Conservation (phyloP, 2,329 filamentous ascomycete genomes). For the Fusarium agapanthi region DNA sequence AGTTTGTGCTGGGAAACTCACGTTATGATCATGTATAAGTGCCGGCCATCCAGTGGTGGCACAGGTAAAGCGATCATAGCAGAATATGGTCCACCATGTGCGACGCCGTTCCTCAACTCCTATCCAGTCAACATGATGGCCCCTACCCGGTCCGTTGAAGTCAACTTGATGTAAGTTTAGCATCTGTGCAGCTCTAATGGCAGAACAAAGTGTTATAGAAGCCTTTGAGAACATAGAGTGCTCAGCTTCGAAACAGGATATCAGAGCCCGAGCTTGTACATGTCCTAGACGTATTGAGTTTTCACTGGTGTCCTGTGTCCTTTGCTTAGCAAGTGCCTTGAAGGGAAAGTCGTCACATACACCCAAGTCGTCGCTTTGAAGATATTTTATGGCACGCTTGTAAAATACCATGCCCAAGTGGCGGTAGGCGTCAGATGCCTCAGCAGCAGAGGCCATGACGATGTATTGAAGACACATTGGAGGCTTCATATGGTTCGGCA, state of each 20-base stretch:
- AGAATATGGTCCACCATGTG: slow-evolving; percentile 24
- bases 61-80: slow-evolving; percentile 15
- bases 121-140: neutral
- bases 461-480: slow-evolving; percentile 23
- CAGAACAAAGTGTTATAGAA: slow-evolving; percentile 9
- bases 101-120: slow-evolving; percentile 7
- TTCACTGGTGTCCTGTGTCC: neutral
- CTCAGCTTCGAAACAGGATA: slow-evolving; percentile 17
- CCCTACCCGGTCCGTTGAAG: no score
- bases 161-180: neutral
- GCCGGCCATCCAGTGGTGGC: slow-evolving; percentile 19
- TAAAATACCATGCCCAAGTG: neutral
- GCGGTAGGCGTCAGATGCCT: neutral
- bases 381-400: neutral
- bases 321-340: neutral
- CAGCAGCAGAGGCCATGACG: slow-evolving; percentile 15
- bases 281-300: neutral
- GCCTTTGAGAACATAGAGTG: slow-evolving; percentile 20
- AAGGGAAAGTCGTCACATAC: neutral
- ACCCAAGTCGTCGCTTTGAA: neutral
- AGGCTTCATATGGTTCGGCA: neutral
- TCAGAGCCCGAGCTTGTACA: slow-evolving; percentile 3
- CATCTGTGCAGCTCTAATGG: slow-evolving; percentile 7
- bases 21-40: neutral
- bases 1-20: neutral